These are phyloP conservation scores for Termitomyces sp. DNA, from an alignment of 768 basidiomycete genomes.

Conservation along the genomic window DNA sequence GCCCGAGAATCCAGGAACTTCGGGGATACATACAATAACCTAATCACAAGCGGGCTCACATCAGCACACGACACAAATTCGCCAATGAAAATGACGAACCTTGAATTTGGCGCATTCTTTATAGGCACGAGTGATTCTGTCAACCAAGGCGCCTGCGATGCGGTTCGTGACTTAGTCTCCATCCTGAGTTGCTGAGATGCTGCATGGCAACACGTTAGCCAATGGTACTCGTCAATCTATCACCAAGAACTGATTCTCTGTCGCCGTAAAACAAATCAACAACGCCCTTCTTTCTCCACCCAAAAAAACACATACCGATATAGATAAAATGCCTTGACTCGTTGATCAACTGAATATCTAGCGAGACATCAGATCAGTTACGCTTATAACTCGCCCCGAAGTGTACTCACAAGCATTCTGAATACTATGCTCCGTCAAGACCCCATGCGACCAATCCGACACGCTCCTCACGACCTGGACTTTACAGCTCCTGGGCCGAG, in stretches of 20 bases:
- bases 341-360: constrained; percentile 74
- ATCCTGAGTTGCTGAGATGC: constrained; percentile 68
- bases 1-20: constrained; percentile 86
- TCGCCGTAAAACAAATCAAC: constrained; percentile 7
- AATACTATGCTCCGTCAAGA: constrained; percentile 70
- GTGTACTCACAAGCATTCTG: constrained; percentile 80
- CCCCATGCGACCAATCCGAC: constrained; percentile 85
- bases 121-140: constrained; percentile 83
- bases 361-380: background rate
- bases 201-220: no score
- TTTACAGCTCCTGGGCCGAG: constrained; percentile 44
- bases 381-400: no score
- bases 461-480: constrained; percentile 86
- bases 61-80: background rate
- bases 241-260: constrained; percentile 72
- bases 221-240: no score
- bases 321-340: constrained; percentile 89
- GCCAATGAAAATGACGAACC: constrained; percentile 33
- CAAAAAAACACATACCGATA: constrained; percentile 57
- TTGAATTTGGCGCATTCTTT: constrained; percentile 68
- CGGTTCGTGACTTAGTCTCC: constrained; percentile 72
- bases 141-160: constrained; percentile 78
- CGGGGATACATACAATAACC: constrained; percentile 86
- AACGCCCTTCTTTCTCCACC: background rate
- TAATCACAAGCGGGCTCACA: constrained; percentile 18